Evolutionary conservation across 306 rosid genomes (phyloP).

Genomic region (Prosopis cineraria): DNA sequence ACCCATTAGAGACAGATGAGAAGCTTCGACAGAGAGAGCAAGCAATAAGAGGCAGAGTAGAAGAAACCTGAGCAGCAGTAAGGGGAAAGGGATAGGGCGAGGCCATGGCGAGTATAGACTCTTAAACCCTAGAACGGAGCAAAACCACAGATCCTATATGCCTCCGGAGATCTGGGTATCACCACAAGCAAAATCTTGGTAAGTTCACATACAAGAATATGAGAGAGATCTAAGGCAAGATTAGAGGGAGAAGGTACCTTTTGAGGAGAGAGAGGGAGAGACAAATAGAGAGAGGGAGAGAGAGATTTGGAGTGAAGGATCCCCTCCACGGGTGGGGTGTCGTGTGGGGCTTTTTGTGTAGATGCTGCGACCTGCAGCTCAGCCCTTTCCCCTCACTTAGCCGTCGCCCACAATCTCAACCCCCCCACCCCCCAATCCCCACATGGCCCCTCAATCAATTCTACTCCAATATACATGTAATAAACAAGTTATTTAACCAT

Average conservation of each 20-base stretch:
- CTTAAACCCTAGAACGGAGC: conserved; percentile 58
- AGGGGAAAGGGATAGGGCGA: conserved; percentile 75
- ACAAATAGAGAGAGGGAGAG: conserved; percentile 22
- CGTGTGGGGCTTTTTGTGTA: neutral
- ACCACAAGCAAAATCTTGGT: conserved; percentile 18
- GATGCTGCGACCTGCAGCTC: conserved; percentile 1
- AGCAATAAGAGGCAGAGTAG: neutral
- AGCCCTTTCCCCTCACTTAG: conserved; percentile 9
- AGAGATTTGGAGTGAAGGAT: conserved; percentile 24
- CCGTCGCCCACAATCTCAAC: neutral
- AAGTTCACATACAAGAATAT: neutral
- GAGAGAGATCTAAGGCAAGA: conserved; percentile 13
- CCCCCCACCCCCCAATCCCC: neutral
- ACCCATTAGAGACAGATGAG: conserved; percentile 6
- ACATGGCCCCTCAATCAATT: neutral
- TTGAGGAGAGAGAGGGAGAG: conserved; percentile 12
- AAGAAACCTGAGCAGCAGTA: conserved; percentile 86
- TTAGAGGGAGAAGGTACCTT: conserved; percentile 1
- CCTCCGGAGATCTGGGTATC: conserved; percentile 40
- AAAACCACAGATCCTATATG: conserved; percentile 48
- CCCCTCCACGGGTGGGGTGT: conserved; percentile 36
- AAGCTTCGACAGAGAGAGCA: neutral
- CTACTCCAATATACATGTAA: neutral
- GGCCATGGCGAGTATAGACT: conserved; percentile 64
- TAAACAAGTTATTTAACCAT: neutral